Percentiles rank a stretch among this genome's conserved stretches.
phyloP scores from a whole-genome alignment of 108 stramenopile genomes.

The Cyclotella choctawhatcheeana region DNA sequence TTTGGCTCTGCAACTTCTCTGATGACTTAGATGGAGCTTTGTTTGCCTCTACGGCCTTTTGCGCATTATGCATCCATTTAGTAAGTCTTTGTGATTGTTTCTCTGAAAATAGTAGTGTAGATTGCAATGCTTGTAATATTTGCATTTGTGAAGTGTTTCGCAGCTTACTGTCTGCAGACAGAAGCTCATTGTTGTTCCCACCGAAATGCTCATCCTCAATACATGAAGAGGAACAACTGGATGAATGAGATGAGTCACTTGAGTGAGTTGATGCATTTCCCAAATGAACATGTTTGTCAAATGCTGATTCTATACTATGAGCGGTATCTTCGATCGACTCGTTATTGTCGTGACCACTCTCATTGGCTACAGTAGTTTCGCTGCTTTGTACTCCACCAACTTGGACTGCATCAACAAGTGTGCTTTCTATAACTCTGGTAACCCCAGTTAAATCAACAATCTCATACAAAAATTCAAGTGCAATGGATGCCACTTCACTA shows the following conservation, averaged over 20 bases:
- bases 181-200: no score
- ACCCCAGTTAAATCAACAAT: conserved; percentile 34
- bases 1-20: conserved; percentile 57
- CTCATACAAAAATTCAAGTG: conserved; percentile 54
- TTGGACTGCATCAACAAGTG: not conserved
- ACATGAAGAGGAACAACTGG: not conserved
- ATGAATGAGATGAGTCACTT: not conserved
- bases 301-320: not conserved
- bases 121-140: conserved; percentile 19
- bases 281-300: not conserved
- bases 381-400: not conserved
- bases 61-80: conserved; percentile 69
- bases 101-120: conserved; percentile 50
- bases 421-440: not conserved
- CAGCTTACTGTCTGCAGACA: not conserved
- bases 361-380: not conserved
- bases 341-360: not conserved
- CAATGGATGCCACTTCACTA: conserved; percentile 62
- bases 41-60: conserved; percentile 52
- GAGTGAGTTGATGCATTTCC: not conserved
- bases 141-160: conserved; percentile 1
- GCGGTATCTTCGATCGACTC: not conserved
- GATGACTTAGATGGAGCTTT: conserved; percentile 68
- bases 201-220: not conserved
- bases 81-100: conserved; percentile 64